Base-by-base conservation (phyloP, 441 rosid genomes). In the California macrophylla region DNA sequence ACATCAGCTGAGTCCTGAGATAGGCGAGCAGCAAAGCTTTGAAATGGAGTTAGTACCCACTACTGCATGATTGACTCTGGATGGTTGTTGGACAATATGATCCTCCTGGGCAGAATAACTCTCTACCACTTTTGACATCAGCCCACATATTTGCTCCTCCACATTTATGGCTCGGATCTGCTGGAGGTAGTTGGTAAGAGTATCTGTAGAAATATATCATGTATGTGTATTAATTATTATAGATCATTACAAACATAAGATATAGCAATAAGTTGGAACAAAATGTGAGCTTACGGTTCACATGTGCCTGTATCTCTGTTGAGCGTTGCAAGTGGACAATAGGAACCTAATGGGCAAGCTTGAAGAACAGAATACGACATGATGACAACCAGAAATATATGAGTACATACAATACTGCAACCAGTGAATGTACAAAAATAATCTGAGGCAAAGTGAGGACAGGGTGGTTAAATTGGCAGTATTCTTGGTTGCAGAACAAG, bases 101-200 rank as follows among this genome's bases (percentile, higher is more conserved):
- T 71, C 98, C 97, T 0, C 86, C 87, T 1, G 92, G 77, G 76
- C 98, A 94, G 84, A 94, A 94, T 15, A 91, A 76, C 77, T 94
- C 96, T 13, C 78, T 38, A 66, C 96, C 82, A 34, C 78, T 79
- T 50, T 28, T 68, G 65, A 87, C 78, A 81, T 88, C 97, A 1
- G 96, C 89, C 98, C 98, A 94, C 64, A 87, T 70, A 69, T 94
- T 85, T 69, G 98, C 97, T 64, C 98, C 97, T 60, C 98, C 97
- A 82, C 98, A 94, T 16, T 90, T 85, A 74, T 86, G 96, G 82
- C 87, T 89, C n/a, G 80, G 86, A 75, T 69, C n/a, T 71, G 85
- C 89, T 0, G 89, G 84, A 40, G 97, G 90, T 68, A 86, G 77
- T 58, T 87, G 98, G 78, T 94, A 94, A 69, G 71, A 74, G 69